These are phyloP conservation scores for Agaricus bisporus DNA, from an alignment of 768 basidiomycete species.

Conservation along the genomic window DNA sequence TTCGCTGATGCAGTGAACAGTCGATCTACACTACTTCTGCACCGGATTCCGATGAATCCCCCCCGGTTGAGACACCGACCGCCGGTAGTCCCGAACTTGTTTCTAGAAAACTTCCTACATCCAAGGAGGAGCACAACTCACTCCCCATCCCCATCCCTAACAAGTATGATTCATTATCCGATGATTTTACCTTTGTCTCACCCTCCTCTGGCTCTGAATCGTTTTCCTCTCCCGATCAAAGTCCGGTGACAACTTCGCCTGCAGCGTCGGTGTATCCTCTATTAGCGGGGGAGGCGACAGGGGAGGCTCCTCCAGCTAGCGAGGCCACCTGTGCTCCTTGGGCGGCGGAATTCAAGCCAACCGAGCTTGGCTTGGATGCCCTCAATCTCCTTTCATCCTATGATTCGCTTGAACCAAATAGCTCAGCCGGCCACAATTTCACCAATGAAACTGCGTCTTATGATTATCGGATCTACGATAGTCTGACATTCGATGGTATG, in stretches of 20 bases:
- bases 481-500: constrained; percentile 18
- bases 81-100: constrained; percentile 23
- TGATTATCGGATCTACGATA: constrained; percentile 25
- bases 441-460: constrained; percentile 18
- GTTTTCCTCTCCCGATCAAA: constrained; percentile 29
- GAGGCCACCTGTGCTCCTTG: constrained; percentile 10
- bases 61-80: constrained; percentile 23
- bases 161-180: constrained; percentile 22
- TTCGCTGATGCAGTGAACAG: constrained; percentile 20
- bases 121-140: constrained; percentile 12
- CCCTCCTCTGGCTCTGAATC: constrained; percentile 21
- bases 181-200: constrained; percentile 19
- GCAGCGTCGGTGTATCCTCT: constrained; percentile 20
- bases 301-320: constrained; percentile 2
- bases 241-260: constrained; percentile 18
- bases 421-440: background rate
- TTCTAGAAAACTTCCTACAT: constrained; percentile 20
- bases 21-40: constrained; percentile 40
- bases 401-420: constrained; percentile 13
- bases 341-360: constrained; percentile 15
- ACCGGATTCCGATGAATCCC: constrained; percentile 24
- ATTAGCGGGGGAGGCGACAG: constrained; percentile 9
- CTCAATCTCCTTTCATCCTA: constrained; percentile 16
- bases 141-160: constrained; percentile 10
- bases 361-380: constrained; percentile 15